These are phyloP conservation scores for Cunninghamia lanceolata DNA, from an alignment of 75 land plant species.

Conservation along the genomic window DNA sequence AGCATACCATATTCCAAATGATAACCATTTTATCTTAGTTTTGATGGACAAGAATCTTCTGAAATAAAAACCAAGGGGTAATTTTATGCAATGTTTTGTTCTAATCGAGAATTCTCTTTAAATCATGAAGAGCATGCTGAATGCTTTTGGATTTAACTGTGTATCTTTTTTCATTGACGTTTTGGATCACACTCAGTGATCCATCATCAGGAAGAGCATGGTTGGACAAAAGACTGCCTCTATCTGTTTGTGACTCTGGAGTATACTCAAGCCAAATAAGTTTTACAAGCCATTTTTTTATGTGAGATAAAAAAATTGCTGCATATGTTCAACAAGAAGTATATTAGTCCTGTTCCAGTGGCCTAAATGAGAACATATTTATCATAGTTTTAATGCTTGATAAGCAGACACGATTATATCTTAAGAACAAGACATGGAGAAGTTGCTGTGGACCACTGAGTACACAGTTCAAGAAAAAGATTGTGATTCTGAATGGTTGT, in stretches of 20 bases:
- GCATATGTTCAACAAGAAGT: not conserved
- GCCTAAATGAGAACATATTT: not conserved
- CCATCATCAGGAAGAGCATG: not conserved
- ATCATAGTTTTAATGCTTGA: no score
- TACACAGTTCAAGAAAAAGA: not conserved
- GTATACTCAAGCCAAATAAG: not conserved
- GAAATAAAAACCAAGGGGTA: no score
- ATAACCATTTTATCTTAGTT: no score
- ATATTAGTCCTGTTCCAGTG: not conserved
- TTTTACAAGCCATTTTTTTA: not conserved
- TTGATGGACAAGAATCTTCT: no score
- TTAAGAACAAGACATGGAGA: not conserved
- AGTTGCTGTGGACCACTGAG: not conserved
- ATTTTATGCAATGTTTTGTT: no score
- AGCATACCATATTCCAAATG: no score
- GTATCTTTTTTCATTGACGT: no score
- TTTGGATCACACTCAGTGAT: no score
- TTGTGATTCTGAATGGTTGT: not conserved
- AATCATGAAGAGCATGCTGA: not conserved
- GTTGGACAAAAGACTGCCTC: not conserved
- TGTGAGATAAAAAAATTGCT: not conserved
- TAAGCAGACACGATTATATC: not conserved
- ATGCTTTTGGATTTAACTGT: no score
- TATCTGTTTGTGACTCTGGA: not conserved
- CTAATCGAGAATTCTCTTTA: not conserved